A percentile compares a stretch with the other conserved stretches of the same genome.
These are phyloP conservation scores for Fusarium brachygibbosum DNA, from an alignment of 2,329 filamentous ascomycete species.

Conservation along the genomic window DNA sequence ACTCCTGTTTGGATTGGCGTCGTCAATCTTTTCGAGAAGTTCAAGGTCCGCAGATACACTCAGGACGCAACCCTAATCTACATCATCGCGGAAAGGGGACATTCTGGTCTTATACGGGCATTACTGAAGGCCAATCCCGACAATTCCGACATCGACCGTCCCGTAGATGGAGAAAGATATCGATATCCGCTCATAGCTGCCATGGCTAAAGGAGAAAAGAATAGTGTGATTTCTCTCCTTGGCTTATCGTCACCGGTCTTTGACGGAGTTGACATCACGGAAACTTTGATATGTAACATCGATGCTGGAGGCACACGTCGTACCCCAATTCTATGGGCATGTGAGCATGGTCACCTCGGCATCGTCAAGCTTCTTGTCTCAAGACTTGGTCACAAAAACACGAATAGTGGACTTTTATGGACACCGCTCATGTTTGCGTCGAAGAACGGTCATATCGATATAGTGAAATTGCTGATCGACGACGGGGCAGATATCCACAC, in stretches of 20 bases:
- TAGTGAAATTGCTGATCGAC: accelerated
- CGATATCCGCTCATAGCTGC: conserved; percentile 29
- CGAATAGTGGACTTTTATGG: accelerated
- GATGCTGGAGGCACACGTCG: accelerated
- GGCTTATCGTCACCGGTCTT: accelerated
- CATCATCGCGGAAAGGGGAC: conserved; percentile 25
- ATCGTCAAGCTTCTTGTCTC: background rate
- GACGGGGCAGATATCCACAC: accelerated
- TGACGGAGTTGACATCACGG: background rate
- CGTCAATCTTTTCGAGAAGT: conserved; percentile 6
- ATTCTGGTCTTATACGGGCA: background rate
- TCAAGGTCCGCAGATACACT: background rate
- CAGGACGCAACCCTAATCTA: background rate
- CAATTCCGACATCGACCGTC: accelerated
- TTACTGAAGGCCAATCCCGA: accelerated
- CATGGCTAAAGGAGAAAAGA: conserved; percentile 5
- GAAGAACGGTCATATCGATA: accelerated
- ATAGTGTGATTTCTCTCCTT: background rate
- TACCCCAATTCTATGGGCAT: background rate
- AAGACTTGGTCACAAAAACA: accelerated
- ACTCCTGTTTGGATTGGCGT: accelerated
- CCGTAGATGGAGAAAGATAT: conserved; percentile 5
- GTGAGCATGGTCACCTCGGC: accelerated
- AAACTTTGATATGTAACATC: accelerated
- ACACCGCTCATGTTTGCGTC: background rate